A percentile compares a stretch with the other conserved stretches of the same genome.
phyloP scores from a whole-genome alignment of 1,284 basidiomycete species.

The Taiwanofungus camphoratus region DNA sequence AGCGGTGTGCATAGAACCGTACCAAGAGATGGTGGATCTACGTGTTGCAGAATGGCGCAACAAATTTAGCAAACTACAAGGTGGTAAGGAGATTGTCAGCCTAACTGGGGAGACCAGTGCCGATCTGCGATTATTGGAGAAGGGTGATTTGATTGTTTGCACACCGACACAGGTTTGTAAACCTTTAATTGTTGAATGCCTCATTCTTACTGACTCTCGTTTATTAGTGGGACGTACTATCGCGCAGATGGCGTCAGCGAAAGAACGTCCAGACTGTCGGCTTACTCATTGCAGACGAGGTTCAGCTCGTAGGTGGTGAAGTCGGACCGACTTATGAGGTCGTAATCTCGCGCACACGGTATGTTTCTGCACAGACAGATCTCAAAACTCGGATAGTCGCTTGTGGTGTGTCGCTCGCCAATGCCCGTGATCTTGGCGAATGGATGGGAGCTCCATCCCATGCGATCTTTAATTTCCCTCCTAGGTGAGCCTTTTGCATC shows the following conservation, averaged over 20 bases:
- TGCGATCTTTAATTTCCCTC: conserved; percentile 97
- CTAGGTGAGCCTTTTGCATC: conserved; percentile 46
- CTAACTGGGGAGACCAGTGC: conserved; percentile 94
- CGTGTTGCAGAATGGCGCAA: conserved; percentile 85
- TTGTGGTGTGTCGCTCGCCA: conserved; percentile 92
- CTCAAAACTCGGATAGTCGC: conserved; percentile 90
- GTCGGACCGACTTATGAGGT: conserved; percentile 96
- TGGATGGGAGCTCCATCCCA: conserved; percentile 96
- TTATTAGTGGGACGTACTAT: conserved; percentile 91
- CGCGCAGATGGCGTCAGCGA: conserved; percentile 91
- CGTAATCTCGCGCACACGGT: conserved; percentile 89
- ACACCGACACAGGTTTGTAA: conserved; percentile 72
- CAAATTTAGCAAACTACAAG: conserved; percentile 81
- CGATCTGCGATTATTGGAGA: conserved; percentile 87
- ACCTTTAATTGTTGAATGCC: not conserved
- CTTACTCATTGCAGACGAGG: conserved; percentile 91
- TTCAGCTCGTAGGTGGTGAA: conserved; percentile 90
- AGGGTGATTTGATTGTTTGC: conserved; percentile 89
- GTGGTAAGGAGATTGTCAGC: conserved; percentile 89
- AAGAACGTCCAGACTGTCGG: conserved; percentile 96
- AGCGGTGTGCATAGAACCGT: conserved; percentile 96
- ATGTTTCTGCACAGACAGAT: conserved; percentile 93
- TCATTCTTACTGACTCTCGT: conserved; percentile 14
- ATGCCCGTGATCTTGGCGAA: conserved; percentile 92
- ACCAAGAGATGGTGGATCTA: conserved; percentile 93